A percentile compares a stretch with the other conserved stretches of the same genome.
phyloP scores from a whole-genome alignment of 2,329 filamentous ascomycete genomes.

The Epichloe gansuensis region DNA sequence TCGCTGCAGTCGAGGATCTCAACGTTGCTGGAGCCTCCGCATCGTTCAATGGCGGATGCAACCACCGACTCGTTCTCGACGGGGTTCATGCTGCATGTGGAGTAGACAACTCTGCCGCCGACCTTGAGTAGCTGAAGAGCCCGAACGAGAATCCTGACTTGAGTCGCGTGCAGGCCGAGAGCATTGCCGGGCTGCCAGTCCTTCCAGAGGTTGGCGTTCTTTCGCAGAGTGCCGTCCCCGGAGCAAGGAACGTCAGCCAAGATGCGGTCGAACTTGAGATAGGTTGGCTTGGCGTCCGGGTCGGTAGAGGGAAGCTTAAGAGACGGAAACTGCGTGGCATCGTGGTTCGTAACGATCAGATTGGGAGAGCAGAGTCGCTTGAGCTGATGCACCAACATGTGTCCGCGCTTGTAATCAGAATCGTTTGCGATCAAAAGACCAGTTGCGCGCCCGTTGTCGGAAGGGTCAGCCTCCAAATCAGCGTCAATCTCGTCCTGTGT shows the following conservation, averaged over 20 bases:
- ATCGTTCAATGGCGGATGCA: constrained; percentile 76
- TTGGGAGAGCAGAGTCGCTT: constrained; percentile 96
- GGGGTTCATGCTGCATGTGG: constrained; percentile 97
- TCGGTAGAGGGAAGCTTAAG: constrained; percentile 62
- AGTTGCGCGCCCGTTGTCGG: constrained; percentile 77
- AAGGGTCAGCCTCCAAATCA: constrained; percentile 45
- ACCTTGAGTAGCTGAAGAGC: constrained; percentile 94
- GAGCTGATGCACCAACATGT: constrained; percentile 95
- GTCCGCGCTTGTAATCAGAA: constrained; percentile 88
- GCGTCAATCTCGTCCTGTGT: constrained; percentile 34
- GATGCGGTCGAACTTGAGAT: constrained; percentile 94
- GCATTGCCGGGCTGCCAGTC: constrained; percentile 87
- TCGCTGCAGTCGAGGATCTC: constrained; percentile 74
- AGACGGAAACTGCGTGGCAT: constrained; percentile 89
- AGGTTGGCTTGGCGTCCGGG: constrained; percentile 47
- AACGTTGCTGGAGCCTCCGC: constrained; percentile 72
- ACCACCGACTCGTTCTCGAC: constrained; percentile 94
- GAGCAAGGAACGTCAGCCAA: constrained; percentile 95
- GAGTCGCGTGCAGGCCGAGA: constrained; percentile 74
- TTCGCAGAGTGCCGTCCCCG: constrained; percentile 84
- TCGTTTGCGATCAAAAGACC: constrained; percentile 93
- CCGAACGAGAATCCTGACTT: constrained; percentile 80
- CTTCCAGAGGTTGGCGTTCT: constrained; percentile 90
- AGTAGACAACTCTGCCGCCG: constrained; percentile 90
- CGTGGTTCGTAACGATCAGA: constrained; percentile 93